Evolutionary conservation across 2,329 filamentous ascomycete genomes (phyloP).

Genomic region (Chaetoscypha palmicola): DNA sequence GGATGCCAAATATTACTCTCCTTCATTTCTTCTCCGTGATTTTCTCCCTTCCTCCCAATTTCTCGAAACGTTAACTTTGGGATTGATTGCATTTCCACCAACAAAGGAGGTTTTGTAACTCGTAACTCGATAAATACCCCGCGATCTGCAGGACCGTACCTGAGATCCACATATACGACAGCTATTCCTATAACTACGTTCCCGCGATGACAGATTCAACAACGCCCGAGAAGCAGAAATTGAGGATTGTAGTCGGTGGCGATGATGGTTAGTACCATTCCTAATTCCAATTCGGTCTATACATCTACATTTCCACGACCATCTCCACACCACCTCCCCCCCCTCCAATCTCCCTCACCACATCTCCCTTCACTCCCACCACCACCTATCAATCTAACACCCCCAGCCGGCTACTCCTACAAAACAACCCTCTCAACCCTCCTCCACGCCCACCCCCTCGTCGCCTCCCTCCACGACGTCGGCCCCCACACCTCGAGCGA

Average conservation of each 20-base stretch:
- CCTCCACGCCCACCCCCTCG: slow-evolving; percentile 59
- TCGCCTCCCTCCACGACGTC: slow-evolving; percentile 65
- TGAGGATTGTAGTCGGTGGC: slow-evolving; percentile 56
- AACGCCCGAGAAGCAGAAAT: slow-evolving; percentile 7
- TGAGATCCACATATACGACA: not conserved
- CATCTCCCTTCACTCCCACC: not conserved
- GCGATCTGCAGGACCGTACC: no score
- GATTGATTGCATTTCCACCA: no score
- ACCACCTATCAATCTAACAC: not conserved
- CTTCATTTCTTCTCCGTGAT: no score
- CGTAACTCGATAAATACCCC: no score
- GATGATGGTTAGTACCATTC: slow-evolving; percentile 34
- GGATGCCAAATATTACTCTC: no score
- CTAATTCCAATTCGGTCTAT: no score
- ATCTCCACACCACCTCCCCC: not conserved
- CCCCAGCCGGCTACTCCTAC: slow-evolving; percentile 56
- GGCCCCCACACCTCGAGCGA: slow-evolving; percentile 57
- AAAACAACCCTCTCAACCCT: slow-evolving; percentile 71
- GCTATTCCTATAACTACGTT: no score
- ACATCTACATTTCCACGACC: no score
- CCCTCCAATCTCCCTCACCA: not conserved
- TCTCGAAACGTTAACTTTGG: no score
- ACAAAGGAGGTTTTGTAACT: no score
- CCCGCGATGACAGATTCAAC: no score
- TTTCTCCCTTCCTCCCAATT: no score